Percentiles rank a stretch among this genome's conserved stretches.
These are phyloP conservation scores for Aspergillus steynii DNA, from an alignment of 495 filamentous ascomycete species.

Conservation along the genomic window DNA sequence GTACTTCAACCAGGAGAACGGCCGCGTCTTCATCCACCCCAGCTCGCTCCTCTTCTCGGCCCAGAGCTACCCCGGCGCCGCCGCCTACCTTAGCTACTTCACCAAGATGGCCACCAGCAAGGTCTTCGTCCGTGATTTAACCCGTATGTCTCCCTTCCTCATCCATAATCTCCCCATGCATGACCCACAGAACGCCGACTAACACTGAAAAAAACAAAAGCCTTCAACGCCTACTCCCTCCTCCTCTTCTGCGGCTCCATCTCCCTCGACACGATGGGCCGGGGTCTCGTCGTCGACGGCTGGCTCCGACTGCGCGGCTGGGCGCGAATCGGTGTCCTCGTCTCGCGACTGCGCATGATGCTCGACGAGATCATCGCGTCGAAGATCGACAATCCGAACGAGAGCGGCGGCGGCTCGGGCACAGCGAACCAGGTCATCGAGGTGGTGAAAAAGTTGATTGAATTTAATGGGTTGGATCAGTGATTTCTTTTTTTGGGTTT, in stretches of 20 bases:
- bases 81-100: conserved; percentile 80
- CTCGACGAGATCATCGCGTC: conserved; percentile 77
- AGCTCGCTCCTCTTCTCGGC: conserved; percentile 80
- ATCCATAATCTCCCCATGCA: not conserved
- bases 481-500: conserved; percentile 27
- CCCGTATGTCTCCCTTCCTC: conserved; percentile 58
- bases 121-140: conserved; percentile 83
- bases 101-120: conserved; percentile 88
- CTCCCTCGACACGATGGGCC: conserved; percentile 79
- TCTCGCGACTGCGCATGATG: conserved; percentile 79
- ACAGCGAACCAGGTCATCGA: conserved; percentile 68
- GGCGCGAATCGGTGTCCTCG: conserved; percentile 91
- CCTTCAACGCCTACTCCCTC: conserved; percentile 87
- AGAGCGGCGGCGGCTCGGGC: conserved; percentile 2
- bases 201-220: conserved; percentile 36
- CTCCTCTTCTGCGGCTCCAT: conserved; percentile 89
- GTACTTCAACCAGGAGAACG: conserved; percentile 84
- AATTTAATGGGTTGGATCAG: conserved; percentile 83
- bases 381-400: conserved; percentile 59
- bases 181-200: not conserved
- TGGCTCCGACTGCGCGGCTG: conserved; percentile 90
- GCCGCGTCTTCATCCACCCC: conserved; percentile 90
- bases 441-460: conserved; percentile 74
- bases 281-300: conserved; percentile 88
- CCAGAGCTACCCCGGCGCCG: conserved; percentile 67